phyloP scores from a whole-genome alignment of 139 green algal species.

The Micromonas commoda region DNA sequence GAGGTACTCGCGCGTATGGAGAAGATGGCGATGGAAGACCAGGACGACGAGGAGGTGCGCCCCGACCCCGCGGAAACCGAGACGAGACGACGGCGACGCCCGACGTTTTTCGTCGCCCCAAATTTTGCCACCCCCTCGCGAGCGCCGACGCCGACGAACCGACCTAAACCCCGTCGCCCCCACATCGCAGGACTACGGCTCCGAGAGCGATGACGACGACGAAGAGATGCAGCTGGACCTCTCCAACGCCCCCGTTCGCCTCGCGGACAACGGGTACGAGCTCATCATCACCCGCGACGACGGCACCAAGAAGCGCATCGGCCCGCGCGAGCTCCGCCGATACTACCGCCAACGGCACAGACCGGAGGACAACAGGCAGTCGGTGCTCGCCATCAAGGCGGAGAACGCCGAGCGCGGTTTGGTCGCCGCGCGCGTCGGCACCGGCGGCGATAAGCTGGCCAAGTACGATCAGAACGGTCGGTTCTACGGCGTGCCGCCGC shows the following conservation, averaged over 20 bases:
- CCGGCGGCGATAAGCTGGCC: not conserved
- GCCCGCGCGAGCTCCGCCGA: constrained; percentile 1
- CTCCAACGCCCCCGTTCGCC: not conserved
- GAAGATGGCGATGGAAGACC: not conserved
- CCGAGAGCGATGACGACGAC: not conserved
- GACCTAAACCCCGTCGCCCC: no score
- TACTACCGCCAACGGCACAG: constrained; percentile 16
- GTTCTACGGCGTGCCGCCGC: not conserved
- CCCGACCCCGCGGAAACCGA: no score
- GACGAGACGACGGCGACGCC: no score
- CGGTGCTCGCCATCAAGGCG: not conserved
- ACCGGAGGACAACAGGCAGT: not conserved
- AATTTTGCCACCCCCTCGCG: no score
- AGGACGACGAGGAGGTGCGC: not conserved
- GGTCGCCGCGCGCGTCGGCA: not conserved
- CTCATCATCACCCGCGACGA: constrained; percentile 6
- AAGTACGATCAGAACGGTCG: not conserved
- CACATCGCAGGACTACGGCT: no score
- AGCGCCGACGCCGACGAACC: no score
- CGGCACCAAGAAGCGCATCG: constrained; percentile 15
- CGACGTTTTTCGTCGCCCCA: no score
- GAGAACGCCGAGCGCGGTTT: not conserved
- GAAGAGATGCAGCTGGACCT: not conserved
- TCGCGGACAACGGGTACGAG: constrained; percentile 21
- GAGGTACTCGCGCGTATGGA: not conserved